Base-by-base conservation (phyloP, 164 flowering plant species). In the Echeveria elegans region DNA sequence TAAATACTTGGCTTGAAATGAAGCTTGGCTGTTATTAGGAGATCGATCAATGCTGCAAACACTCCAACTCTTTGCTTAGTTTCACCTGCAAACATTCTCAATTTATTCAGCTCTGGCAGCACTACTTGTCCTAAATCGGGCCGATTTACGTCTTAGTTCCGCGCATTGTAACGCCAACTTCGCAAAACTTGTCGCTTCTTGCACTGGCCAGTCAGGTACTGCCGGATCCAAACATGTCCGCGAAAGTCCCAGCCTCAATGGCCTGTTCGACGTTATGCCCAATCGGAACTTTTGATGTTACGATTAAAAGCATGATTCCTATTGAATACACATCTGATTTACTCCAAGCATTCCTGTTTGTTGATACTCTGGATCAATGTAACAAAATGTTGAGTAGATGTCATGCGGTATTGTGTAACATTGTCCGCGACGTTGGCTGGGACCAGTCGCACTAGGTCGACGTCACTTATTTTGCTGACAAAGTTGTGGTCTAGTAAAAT, bases 381-480 rank as follows among this genome's bases (percentile, higher is more conserved):
- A 76, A 36, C 79, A 76, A 70, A 76, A 76, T 1, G 79, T 76
- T 66, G 76, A 11, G 79, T 64, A 52, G 79, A 59, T 23, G 79
- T 80, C 80, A 80, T 80, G 11, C 75, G 70, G 53, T 69, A 77
- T 50, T 80, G 83, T 18, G 79, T 77, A 0, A 75, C 76, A n/a
- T 73, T 64, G 43, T 80, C 71, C 1, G 77, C 64, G 0, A 74
- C 8, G 64, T 28, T 73, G 43, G 31, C 77, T 64, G 76, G 81
- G 72, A 65, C 76, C 52, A 60, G 72, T 65, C 79, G 73, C 21
- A 79, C 76, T 65, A 79, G 56, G 5, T 80, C 82, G 45, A 80
- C 80, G 36, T 80, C 82, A 30, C 80, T 66, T 6, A 80, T 80
- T 68, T 80, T 80, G 68, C 76, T 73, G 28, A 77, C 79, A 43